phyloP scores from a whole-genome alignment of 805 yeast genomes.

The Zygoascus biomembranicola region DNA sequence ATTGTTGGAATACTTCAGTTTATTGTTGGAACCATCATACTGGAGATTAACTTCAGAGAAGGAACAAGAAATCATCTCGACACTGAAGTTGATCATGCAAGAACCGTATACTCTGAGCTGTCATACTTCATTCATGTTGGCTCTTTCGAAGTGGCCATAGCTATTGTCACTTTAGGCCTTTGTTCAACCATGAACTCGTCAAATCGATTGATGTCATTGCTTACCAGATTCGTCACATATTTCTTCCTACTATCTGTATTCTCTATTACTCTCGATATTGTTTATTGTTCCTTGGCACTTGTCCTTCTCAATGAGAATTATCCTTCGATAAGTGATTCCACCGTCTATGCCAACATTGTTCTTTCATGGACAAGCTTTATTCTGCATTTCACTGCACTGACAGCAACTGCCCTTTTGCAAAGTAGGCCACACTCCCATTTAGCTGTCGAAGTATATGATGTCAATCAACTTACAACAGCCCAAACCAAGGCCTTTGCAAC shows the following conservation, averaged over 20 bases:
- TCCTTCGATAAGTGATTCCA: background rate
- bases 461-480: conserved; percentile 17
- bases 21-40: background rate
- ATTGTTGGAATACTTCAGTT: background rate
- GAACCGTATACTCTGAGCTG: background rate
- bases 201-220: conserved; percentile 16
- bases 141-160: background rate
- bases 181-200: background rate
- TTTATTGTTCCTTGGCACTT: conserved; percentile 18
- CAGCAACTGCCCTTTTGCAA: conserved; percentile 18
- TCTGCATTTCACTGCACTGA: conserved; percentile 17
- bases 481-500: conserved; percentile 26
- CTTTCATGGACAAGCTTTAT: conserved; percentile 11
- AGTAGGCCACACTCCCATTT: conserved; percentile 22
- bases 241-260: conserved; percentile 8
- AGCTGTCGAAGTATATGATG: conserved; percentile 25
- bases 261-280: conserved; percentile 14
- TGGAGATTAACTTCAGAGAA: background rate
- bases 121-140: background rate
- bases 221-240: conserved; percentile 14
- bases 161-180: background rate
- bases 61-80: background rate
- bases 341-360: background rate
- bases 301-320: background rate
- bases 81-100: background rate